Conservation (phyloP, 257 asterid species). For the Prunella vulgaris region DNA sequence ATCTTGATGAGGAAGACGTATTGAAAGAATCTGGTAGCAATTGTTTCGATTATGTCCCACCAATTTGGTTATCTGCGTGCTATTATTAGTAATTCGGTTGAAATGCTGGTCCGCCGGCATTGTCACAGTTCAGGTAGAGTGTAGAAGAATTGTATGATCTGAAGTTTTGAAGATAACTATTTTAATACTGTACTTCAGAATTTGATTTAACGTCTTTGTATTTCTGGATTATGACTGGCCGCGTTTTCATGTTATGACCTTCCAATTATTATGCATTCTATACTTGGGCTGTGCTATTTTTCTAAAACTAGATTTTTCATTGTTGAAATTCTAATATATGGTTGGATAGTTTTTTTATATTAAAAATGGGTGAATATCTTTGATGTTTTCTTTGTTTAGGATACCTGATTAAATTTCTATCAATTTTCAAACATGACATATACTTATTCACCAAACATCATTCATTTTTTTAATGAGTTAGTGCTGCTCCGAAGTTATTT, state of each 20-base stretch:
- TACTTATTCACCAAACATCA: too few species aligned
- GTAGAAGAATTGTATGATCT: conserved; percentile 13
- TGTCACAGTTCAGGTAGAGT: conserved; percentile 10
- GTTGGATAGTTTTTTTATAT: too few species aligned
- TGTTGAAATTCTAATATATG: too few species aligned
- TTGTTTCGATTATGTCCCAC: not conserved
- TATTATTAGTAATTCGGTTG: conserved; percentile 19
- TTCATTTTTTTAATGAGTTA: too few species aligned
- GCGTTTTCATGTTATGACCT: not conserved
- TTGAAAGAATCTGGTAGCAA: conserved; percentile 4
- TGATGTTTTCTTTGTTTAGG: too few species aligned
- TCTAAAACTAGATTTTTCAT: too few species aligned
- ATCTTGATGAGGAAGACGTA: conserved; percentile 39
- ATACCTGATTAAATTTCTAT: too few species aligned
- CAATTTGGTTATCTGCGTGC: not conserved
- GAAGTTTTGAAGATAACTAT: not conserved
- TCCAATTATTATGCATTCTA: not conserved
- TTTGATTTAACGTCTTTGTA: not conserved
- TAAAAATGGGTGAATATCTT: too few species aligned
- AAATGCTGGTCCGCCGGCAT: not conserved
- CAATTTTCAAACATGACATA: too few species aligned
- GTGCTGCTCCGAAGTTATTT: too few species aligned
- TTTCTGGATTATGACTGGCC: conserved; percentile 1
- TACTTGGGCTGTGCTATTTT: not conserved
- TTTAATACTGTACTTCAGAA: conserved; percentile 17